Conservation (phyloP, 164 flowering plant species). For the Hamamelis virginiana region DNA sequence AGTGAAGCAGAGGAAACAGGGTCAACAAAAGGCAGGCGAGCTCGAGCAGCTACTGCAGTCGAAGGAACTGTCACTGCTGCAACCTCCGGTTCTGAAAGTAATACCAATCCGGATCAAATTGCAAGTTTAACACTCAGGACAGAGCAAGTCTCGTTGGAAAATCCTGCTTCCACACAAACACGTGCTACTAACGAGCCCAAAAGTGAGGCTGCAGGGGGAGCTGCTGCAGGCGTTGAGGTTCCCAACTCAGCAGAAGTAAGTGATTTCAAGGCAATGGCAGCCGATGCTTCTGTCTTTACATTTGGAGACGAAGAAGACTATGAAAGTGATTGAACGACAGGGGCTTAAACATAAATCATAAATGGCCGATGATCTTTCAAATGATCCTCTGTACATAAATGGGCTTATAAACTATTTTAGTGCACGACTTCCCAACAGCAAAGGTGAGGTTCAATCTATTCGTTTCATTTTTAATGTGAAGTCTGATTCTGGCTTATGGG, state of each 20-base stretch:
- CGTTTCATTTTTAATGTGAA: too few species aligned
- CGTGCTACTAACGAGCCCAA: constrained; percentile 29
- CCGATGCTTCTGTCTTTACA: constrained; percentile 93
- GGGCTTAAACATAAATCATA: too few species aligned
- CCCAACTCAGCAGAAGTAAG: constrained; percentile 43
- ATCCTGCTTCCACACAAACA: constrained; percentile 19
- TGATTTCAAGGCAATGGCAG: constrained; percentile 92
- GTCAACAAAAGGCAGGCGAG: constrained; percentile 42
- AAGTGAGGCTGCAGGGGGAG: constrained; percentile 23
- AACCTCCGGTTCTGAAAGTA: constrained; percentile 23
- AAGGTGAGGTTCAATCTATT: too few species aligned
- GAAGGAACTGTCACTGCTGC: constrained; percentile 25
- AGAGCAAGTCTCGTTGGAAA: constrained; percentile 51
- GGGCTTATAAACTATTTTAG: too few species aligned
- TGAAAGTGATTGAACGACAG: too few species aligned
- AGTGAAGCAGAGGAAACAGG: constrained; percentile 60
- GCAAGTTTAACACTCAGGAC: constrained; percentile 40
- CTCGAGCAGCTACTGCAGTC: constrained; percentile 26
- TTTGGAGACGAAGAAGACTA: constrained; percentile 94
- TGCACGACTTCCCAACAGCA: too few species aligned
- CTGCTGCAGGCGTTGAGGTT: constrained; percentile 26
- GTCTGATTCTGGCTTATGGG: too few species aligned
- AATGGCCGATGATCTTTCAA: constrained; percentile 6
- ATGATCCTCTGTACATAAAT: too few species aligned
- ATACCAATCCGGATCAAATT: constrained; percentile 31